Evolutionary conservation across 805 yeast genomes (phyloP), one percentile per base, ranked within the genome.

Genomic region (Candida sanyiensis): DNA sequence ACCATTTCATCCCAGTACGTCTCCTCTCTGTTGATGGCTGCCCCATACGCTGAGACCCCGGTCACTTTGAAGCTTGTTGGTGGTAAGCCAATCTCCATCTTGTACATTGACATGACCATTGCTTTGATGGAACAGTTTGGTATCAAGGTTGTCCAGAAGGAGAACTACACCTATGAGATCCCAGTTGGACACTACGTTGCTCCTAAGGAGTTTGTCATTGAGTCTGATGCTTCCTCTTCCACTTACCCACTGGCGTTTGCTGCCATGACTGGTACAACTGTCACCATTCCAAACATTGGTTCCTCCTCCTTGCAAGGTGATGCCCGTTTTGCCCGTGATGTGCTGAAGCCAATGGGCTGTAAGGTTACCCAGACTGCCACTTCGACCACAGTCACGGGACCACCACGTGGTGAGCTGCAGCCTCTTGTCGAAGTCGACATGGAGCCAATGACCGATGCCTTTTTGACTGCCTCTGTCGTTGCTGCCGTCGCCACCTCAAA

Each of bases 401-500:
- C 97, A 6, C 68, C 83, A 15, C 63, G 63, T 27, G 94, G 94
- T 12, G 44, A 61, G 0, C 69, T 93, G 48, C 73, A 70, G 52
- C 85, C 95, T 6, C 67, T 93, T 46, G 67, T 77, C 10, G 73
- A 69, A 45, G 82, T 93, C 40, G 97, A 93, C 58, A 93, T 93
- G 98, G 98, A 93, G 64, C 97, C 98, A 39, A 93, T 93, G 98
- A 93, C 98, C 0, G 98, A 93, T 63, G 98, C 98, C 0, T 93
- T 93, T 59, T 69, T 93, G 54, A 93, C 98, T 12, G 98, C 98
- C 0, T 77, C 94, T 38, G 97, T 93, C 10, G 94, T 88, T 15
- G 98, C 97, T 24, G 96, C 98, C n/a, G 73, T 84, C 29, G 95
- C 96, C 4, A 67, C 69, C 45, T 38, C 42, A 3, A 68, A 72